Evolutionary conservation across 768 basidiomycete genomes (phyloP).

Genomic region (Suillus occidentalis): DNA sequence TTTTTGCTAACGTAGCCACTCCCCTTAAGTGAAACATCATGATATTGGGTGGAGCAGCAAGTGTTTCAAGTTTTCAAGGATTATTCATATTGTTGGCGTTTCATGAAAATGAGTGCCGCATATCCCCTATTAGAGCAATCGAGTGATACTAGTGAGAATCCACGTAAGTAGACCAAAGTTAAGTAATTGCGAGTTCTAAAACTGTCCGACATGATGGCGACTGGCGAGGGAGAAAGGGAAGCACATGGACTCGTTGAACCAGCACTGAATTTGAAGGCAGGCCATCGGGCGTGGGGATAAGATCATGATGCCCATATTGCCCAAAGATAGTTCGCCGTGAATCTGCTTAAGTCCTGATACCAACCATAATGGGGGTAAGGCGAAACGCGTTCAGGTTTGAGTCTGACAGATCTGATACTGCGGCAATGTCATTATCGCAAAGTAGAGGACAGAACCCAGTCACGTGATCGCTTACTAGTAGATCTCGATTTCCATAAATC

Average conservation of each 20-base stretch:
- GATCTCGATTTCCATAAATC: not conserved
- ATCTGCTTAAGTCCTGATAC: too few species aligned
- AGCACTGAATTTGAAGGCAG: too few species aligned
- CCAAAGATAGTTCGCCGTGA: not conserved
- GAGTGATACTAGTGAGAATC: not conserved
- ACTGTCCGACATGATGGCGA: too few species aligned
- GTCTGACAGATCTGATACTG: too few species aligned
- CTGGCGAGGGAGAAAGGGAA: too few species aligned
- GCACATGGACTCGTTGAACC: too few species aligned
- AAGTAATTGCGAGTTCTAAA: too few species aligned
- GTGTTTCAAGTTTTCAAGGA: not conserved
- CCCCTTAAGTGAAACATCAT: too few species aligned
- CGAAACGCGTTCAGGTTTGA: not conserved
- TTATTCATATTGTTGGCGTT: not conserved
- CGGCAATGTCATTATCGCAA: too few species aligned
- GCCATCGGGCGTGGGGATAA: not conserved
- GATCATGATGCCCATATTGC: not conserved
- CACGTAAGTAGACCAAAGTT: not conserved
- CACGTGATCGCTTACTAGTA: not conserved
- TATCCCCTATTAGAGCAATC: not conserved
- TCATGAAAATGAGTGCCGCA: not conserved
- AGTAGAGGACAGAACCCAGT: not conserved
- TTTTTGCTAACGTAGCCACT: too few species aligned
- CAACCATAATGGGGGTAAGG: not conserved
- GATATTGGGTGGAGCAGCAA: too few species aligned